Base-by-base conservation (phyloP, 352 stramenopile species). In the Phytophthora ohioensis region DNA sequence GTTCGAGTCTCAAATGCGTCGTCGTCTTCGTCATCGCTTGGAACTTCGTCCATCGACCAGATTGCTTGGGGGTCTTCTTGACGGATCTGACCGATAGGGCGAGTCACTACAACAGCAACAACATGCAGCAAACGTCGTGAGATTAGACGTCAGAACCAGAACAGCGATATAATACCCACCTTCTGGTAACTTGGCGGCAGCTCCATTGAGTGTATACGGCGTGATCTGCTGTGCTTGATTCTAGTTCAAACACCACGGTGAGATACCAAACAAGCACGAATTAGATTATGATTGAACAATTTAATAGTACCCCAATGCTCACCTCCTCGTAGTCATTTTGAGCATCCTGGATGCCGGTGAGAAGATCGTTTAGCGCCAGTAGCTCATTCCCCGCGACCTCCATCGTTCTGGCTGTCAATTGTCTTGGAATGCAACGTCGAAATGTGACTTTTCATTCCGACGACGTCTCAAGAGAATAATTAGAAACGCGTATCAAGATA, bases 11-110 rank as follows among this genome's bases (percentile, higher is more conserved):
- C 87, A 46, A 77, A 89, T 8, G 56, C 42, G 39, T 88, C 79
- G 59, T 95, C 85, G 57, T 92, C 87, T 71, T 94, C 86, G 51
- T 90, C 86, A 63, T 92, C 87, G 45, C 84, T 93, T 4, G 77
- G 81, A 3, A 94, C 73, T 77, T 93, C 86, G 39, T 92, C 73
- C 31, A 80, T 75, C 13, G 80, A 71, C 87, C 87, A 94, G 70
- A 94, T 94, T 34, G 84, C 85, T 54, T 88, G 91, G 7, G 81
- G 69, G 43, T 93, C 84, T 11, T 74, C 73, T 7, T 66, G 56
- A 36, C 75, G 79, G 67, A 93, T 93, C 61, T 93, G 85, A 15
- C 87, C 85, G 58, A 93, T 94, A 30, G 82, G 84, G 0, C 85
- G 79, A 42, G 82, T 82, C 42, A 83, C 83, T 91, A 41, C 3